Conservation (phyloP, 306 rosid species). For the Astragalus membranaceus region DNA sequence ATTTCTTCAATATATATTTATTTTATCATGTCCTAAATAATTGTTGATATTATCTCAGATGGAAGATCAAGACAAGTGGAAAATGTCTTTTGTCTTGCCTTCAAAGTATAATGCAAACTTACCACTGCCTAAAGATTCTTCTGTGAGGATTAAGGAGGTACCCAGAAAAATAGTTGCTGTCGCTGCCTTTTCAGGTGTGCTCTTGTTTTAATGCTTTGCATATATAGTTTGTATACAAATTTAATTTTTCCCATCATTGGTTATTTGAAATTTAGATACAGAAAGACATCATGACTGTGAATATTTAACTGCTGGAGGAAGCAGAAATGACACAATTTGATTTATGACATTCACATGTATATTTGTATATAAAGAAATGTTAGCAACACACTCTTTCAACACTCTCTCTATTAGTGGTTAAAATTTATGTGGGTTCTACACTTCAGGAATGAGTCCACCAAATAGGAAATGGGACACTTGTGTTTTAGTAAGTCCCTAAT, state of each 20-base stretch:
- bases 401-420: background rate
- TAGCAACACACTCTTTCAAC: background rate
- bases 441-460: background rate
- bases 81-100: slow-evolving; percentile 91
- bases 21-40: slow-evolving; percentile 7
- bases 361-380: background rate
- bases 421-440: background rate
- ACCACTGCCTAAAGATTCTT: slow-evolving; percentile 77
- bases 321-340: background rate
- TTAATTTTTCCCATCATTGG: background rate
- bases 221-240: background rate
- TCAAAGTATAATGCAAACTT: slow-evolving; percentile 70
- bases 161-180: slow-evolving; percentile 68
- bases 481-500: background rate
- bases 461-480: background rate
- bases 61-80: slow-evolving; percentile 69
- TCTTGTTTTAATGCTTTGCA: slow-evolving; percentile 18
- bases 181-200: slow-evolving; percentile 80
- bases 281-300: background rate
- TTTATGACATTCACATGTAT: background rate
- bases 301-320: slow-evolving; percentile 4
- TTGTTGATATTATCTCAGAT: slow-evolving; percentile 36
- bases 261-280: background rate
- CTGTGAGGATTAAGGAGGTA: slow-evolving; percentile 74
- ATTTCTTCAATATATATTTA: slow-evolving; percentile 1